Percentiles rank a stretch among this genome's conserved stretches.
phyloP scores from a whole-genome alignment of 1,139 yeast species.

The Geotrichum europaeum region DNA sequence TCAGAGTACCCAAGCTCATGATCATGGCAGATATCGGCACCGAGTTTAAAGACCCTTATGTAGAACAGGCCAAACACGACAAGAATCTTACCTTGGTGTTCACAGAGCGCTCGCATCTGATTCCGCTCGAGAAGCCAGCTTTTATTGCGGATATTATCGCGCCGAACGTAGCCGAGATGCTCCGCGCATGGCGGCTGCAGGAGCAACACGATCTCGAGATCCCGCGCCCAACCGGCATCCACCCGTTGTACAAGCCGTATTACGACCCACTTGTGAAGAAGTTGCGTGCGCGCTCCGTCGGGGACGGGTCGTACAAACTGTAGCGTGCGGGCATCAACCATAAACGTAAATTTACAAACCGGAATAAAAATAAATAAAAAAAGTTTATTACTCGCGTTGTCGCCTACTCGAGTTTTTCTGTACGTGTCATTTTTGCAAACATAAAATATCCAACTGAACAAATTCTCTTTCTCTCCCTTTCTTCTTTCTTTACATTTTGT shows the following conservation, averaged over 20 bases:
- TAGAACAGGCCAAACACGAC: background rate
- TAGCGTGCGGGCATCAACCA: background rate
- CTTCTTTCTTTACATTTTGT: constrained; percentile 1
- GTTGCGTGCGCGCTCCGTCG: background rate
- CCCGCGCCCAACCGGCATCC: constrained; percentile 5
- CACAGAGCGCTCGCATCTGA: constrained; percentile 4
- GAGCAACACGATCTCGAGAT: constrained; percentile 2
- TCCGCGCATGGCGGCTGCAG: constrained; percentile 1
- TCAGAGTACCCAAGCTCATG: constrained; percentile 12
- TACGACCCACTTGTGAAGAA: background rate
- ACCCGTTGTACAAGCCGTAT: constrained; percentile 1
- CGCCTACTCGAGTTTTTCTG: background rate
- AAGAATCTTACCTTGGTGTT: background rate
- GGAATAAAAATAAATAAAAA: background rate
- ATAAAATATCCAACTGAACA: background rate
- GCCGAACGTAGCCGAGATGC: background rate
- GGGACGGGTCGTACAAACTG: background rate
- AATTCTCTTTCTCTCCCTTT: background rate
- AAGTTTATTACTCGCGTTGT: background rate
- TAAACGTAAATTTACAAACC: background rate
- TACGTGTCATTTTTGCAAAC: constrained; percentile 15
- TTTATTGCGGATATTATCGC: background rate
- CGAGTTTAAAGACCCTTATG: background rate
- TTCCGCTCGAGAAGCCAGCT: constrained; percentile 9
- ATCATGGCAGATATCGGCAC: constrained; percentile 9